Base-by-base conservation (phyloP, 2,329 filamentous ascomycete species). In the Corniculantispora saksenae region DNA sequence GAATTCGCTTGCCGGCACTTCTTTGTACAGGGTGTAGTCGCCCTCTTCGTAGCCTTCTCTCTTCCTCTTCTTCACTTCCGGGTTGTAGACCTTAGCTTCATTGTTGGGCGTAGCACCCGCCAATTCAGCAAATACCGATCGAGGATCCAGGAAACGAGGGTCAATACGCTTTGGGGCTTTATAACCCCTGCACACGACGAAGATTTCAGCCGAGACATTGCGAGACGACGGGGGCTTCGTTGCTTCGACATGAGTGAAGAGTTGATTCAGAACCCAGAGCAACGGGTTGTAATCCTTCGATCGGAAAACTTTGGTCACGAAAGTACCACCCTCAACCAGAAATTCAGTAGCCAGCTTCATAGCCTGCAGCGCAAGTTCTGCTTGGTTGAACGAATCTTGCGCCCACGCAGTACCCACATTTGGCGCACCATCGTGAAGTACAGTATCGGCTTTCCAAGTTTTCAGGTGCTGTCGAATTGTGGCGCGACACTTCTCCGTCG, bases 371-470 rank as follows among this genome's bases (percentile, higher is more conserved):
- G 91, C 93, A 61, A 99, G 83, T 79, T 98, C 94, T 66, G 94
- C 95, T 79, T 99, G 95, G 68, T 94, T 94, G 85, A 97, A 99
- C 53, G 95, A 95, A 82, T 99, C 95, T 80, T 99, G 95, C 51
- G 94, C 91, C 95, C 95, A 99, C 0, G 95, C 94, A 0, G 93
- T 94, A 88, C 95, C 95, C 65, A 99, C 95, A 73, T 99, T 99
- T 55, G 95, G 95, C 1, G 95, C 95, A 79, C 95, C 95, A 76
- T 99, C 95, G 80, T 99, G 95, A 47, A 99, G 83, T 6, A 99
- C 95, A 0, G 91, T 93, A 76, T 99, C 95, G 23, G 92, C 94
- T 77, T 98, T 98, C 91, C 93, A 94, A 13, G 92, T 94, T 81
- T 98, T 98, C 57, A 99, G 81, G 74, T 99, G 94, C 66, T 90